Base-by-base conservation (phyloP, 2,329 filamentous ascomycete species). In the Xylaria sp. region DNA sequence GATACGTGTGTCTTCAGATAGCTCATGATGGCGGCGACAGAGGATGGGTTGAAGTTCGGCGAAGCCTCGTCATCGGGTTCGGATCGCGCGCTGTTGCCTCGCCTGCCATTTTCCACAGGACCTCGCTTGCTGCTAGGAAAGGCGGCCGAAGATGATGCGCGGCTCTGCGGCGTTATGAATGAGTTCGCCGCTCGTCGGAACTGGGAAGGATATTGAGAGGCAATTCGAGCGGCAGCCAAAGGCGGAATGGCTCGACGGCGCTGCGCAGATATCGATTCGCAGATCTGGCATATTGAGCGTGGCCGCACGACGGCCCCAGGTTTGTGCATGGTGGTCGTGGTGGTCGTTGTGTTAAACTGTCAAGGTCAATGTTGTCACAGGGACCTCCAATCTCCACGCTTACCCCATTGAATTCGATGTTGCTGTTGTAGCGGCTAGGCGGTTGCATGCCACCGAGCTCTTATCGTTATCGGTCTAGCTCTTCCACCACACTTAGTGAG, bases 161-260 rank as follows among this genome's bases (percentile, higher is more conserved):
- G 66, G 13, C 10, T 52, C 18, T 58, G 58, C 10, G 28, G 23
- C 9, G 59, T 6, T 41, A 50, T 15, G 7, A 50, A 63, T 23
- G 65, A 6, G 48, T 46, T 61, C 23, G 48, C 48, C 15, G 50
- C 23, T 34, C 31, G 67, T 20, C 69, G 52, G 23, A 48, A 9
- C 8, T 58, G 39, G 20, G 25, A 64, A 2, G 52, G 68, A 65
- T 70, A 46, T 52, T 69, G 70, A 69, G 78, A 67, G 61, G 66
- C 54, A 69, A 61, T 81, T 74, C 63, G 84, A 81, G 57, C 81
- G 76, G 54, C 63, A 34, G 70, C 63, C 41, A 68, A 7, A 1
- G 74, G 66, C 39, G 67, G 73, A 28, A 73, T 69, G 72, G 48
- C 20, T 46, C 48, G 69, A 59, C 59, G 63, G 44, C 46, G 69